phyloP scores from a whole-genome alignment of 768 basidiomycete genomes.

The Saitozyma sp. region DNA sequence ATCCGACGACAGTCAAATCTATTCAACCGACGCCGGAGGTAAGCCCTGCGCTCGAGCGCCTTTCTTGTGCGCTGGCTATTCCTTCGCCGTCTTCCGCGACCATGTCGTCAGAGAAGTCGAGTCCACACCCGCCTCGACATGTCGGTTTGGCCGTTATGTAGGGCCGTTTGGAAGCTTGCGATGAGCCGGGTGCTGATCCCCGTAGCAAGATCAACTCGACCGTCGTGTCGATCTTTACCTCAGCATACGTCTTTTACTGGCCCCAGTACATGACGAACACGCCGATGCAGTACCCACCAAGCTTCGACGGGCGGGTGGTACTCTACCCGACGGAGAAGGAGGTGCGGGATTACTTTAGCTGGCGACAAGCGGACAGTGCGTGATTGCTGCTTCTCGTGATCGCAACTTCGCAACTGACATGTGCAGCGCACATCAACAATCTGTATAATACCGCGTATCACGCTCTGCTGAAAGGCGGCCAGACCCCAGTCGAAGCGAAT shows the following conservation, averaged over 20 bases:
- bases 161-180: background rate
- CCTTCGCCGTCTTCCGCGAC: background rate
- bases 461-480: slow-evolving; percentile 83
- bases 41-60: slow-evolving; percentile 4
- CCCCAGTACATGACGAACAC: slow-evolving; percentile 65
- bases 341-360: slow-evolving; percentile 87
- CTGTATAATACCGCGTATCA: slow-evolving; percentile 95
- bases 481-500: slow-evolving; percentile 78
- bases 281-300: slow-evolving; percentile 76
- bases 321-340: slow-evolving; percentile 72
- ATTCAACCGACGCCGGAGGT: slow-evolving; percentile 74
- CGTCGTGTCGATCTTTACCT: slow-evolving; percentile 83
- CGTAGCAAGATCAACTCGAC: slow-evolving; percentile 80
- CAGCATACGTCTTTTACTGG: slow-evolving; percentile 88
- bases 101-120: no score
- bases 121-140: no score
- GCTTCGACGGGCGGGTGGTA: slow-evolving; percentile 86
- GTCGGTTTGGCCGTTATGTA: no score
- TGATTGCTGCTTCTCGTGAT: background rate
- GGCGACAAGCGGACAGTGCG: slow-evolving; percentile 95
- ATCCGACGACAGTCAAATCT: slow-evolving; percentile 71
- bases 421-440: slow-evolving; percentile 92
- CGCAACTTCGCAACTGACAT: slow-evolving; percentile 11
- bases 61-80: background rate
- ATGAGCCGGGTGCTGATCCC: background rate